Base-by-base conservation (phyloP, 2,329 filamentous ascomycete genomes). In the Coniochaeta prunicola region DNA sequence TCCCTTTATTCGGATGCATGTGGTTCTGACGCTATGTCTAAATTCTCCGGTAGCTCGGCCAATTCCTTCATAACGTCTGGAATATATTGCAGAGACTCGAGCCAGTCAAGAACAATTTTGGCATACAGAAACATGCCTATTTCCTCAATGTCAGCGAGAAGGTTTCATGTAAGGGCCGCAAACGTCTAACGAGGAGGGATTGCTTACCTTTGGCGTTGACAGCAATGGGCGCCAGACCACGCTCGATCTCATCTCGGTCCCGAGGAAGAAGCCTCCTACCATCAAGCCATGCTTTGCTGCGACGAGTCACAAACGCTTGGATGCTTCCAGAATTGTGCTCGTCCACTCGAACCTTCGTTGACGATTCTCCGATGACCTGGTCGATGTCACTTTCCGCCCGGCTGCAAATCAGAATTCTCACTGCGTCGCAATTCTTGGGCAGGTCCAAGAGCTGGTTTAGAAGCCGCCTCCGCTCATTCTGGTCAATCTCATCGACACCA, bases 121-220 rank as follows among this genome's bases (percentile, higher is more conserved):
- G 65, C 68, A 56, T 69, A 71, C 9, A 71, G 64, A 59, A 71
- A 71, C 69, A 71, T 71, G n/a, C 69, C 69, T 71, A 34, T 34
- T 10, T 30, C 15, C 33, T 26, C 28, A 21, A 42, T 12, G 45
- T 30, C 15, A 59, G n/a, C 24, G 40, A 21, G 10, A n/a, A 33
- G 34, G 15, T 42, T 19, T 57, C n/a, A 53, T 30, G 33, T 12
- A 40, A 57, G 19, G 26, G 54, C 13, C 40, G 17, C 17, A 24
- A 15, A 12, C 31, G 6, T 12, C 6, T 12, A 33, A 12, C 40
- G 6, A 24, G 21, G 34, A 42, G 21, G 26, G 12, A 13, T 17
- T 57, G 36, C 36, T 13, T 62, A 69, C 67, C 68, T 33, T 68
- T 64, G 24, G 68, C 62, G 30, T 65, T 67, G 40, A 58, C n/a